These are phyloP conservation scores for Acacia melanoxylon DNA, from an alignment of 306 rosid genomes.

Conservation along the genomic window DNA sequence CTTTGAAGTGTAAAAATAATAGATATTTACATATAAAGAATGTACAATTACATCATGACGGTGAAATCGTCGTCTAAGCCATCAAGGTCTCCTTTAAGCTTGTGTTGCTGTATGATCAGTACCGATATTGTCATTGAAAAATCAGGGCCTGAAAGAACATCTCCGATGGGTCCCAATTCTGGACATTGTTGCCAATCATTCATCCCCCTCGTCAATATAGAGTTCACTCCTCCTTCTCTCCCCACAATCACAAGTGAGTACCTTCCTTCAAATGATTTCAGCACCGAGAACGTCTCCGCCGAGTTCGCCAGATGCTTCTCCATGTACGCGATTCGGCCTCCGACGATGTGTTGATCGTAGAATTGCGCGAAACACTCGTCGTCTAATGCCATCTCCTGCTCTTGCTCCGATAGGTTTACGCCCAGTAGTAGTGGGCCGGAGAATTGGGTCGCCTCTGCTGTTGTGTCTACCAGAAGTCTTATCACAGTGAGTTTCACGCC, in stretches of 20 bases:
- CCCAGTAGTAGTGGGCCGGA: constrained; percentile 43
- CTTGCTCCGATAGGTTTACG: constrained; percentile 52
- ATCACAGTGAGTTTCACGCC: constrained; percentile 79
- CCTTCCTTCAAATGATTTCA: constrained; percentile 74
- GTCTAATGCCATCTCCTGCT: constrained; percentile 66
- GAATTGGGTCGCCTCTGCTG: constrained; percentile 48
- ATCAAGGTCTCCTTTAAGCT: constrained; percentile 72
- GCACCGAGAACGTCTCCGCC: constrained; percentile 67
- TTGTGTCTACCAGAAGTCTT: constrained; percentile 66
- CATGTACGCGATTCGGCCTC: constrained; percentile 54
- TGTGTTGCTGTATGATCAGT: constrained; percentile 78
- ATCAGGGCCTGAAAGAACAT: constrained; percentile 88
- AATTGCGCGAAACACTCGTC: constrained; percentile 85
- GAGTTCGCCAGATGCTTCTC: constrained; percentile 85
- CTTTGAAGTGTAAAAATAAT: background rate
- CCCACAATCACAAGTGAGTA: constrained; percentile 83
- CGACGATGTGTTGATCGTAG: constrained; percentile 61
- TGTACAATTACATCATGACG: constrained; percentile 64
- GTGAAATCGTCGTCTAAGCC: constrained; percentile 92
- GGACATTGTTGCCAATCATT: constrained; percentile 96
- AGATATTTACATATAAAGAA: background rate
- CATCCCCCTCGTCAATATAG: constrained; percentile 79
- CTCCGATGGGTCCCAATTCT: constrained; percentile 92
- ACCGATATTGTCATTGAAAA: constrained; percentile 64
- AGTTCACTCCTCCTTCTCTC: constrained; percentile 72